A percentile compares a stretch with the other conserved stretches of the same genome.
Evolutionary conservation across 2,329 filamentous ascomycete genomes (phyloP).

Genomic region (Cladosporium sp.): DNA sequence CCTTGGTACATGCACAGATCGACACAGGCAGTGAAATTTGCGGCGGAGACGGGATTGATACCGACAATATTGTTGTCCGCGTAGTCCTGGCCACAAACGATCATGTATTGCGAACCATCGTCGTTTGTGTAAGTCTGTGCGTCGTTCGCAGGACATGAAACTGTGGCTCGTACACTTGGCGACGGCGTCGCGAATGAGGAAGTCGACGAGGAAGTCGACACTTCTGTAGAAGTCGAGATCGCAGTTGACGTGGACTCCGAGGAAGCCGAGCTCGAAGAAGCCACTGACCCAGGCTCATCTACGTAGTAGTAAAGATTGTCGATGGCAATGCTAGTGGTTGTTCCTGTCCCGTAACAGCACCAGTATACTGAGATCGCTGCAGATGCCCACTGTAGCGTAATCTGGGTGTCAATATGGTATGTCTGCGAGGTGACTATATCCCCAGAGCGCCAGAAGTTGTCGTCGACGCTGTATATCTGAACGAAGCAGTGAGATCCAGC

Average conservation of each 20-base stretch:
- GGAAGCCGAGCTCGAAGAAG: not conserved
- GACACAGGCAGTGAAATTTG: not conserved
- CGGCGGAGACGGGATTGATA: not conserved
- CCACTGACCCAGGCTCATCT: not conserved
- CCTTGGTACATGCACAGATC: not conserved
- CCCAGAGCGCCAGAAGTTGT: not conserved
- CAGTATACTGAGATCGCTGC: not conserved
- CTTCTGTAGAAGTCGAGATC: not conserved
- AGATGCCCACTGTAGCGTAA: not conserved
- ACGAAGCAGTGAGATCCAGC: not conserved
- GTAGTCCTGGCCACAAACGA: slow-evolving; percentile 7
- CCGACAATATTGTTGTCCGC: not conserved
- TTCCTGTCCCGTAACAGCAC: not conserved
- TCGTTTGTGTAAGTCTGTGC: not conserved
- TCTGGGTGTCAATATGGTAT: not conserved
- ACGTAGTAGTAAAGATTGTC: not conserved
- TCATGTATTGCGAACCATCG: slow-evolving; percentile 3
- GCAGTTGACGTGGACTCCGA: not conserved
- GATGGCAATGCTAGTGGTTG: not conserved
- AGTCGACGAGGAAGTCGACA: not conserved
- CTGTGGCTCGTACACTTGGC: not conserved
- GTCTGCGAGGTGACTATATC: not conserved
- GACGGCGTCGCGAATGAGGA: not conserved
- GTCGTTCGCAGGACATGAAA: not conserved
- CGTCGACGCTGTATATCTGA: not conserved